Conservation (phyloP, 169 alveolate genomes). For the Theileria orientalis region DNA sequence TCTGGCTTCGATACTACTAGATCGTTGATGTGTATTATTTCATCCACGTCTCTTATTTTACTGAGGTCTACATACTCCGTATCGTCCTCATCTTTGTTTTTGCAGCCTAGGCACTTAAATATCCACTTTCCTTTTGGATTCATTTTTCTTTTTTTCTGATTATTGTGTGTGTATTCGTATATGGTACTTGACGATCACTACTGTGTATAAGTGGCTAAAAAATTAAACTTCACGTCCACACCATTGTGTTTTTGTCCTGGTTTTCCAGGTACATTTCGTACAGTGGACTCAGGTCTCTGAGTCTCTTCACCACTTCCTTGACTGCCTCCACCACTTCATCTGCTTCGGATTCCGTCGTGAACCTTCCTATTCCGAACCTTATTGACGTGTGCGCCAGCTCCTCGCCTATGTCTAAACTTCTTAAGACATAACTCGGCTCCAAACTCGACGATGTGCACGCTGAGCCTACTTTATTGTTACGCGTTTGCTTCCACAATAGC, state of each 20-base stretch:
- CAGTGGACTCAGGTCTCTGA: slow-evolving; percentile 89
- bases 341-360: slow-evolving; percentile 93
- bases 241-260: slow-evolving; percentile 33
- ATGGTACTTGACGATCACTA: slow-evolving; percentile 19
- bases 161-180: not conserved
- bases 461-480: slow-evolving; percentile 68
- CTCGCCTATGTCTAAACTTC: slow-evolving; percentile 95
- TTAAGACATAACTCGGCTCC: slow-evolving; percentile 90
- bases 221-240: slow-evolving; percentile 43
- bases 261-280: slow-evolving; percentile 86
- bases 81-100: slow-evolving; percentile 12
- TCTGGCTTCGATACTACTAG: slow-evolving; percentile 18
- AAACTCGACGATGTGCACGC: slow-evolving; percentile 90
- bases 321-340: slow-evolving; percentile 80
- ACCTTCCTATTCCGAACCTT: slow-evolving; percentile 96
- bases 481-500: not conserved
- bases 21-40: slow-evolving; percentile 24
- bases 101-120: slow-evolving; percentile 19
- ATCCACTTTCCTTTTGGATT: slow-evolving; percentile 1
- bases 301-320: slow-evolving; percentile 76
- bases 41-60: not conserved
- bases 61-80: slow-evolving; percentile 14
- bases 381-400: slow-evolving; percentile 96
- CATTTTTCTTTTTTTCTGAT: slow-evolving; percentile 6
- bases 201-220: not conserved